Conservation (phyloP, 345 rosid genomes). For the Hirschfeldia incana region DNA sequence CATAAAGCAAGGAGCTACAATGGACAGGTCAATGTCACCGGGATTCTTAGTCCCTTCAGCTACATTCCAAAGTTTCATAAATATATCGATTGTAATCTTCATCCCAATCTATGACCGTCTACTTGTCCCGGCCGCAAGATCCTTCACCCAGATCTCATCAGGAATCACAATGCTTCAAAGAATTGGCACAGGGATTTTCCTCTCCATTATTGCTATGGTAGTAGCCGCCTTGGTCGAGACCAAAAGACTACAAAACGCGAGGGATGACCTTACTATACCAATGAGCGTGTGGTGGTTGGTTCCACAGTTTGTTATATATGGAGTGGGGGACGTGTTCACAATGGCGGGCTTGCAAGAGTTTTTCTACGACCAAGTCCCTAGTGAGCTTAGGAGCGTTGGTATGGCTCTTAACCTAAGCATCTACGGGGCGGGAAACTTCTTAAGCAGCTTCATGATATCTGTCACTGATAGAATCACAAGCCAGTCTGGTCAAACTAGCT, state of each 20-base stretch:
- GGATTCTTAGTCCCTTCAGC: constrained; percentile 34
- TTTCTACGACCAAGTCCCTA: constrained; percentile 59
- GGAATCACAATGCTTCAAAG: background rate
- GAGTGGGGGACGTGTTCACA: constrained; percentile 42
- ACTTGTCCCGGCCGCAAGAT: constrained; percentile 43
- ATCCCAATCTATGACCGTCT: constrained; percentile 52
- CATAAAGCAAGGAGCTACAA: constrained; percentile 58
- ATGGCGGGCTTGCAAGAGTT: constrained; percentile 60
- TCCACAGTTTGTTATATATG: constrained; percentile 33
- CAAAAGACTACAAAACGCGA: constrained; percentile 27
- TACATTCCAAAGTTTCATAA: constrained; percentile 47
- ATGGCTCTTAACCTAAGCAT: constrained; percentile 54
- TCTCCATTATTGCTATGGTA: constrained; percentile 22
- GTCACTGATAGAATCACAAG: constrained; percentile 42
- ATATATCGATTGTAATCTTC: constrained; percentile 39
- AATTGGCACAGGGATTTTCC: background rate
- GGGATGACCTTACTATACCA: constrained; percentile 14
- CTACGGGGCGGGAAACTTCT: constrained; percentile 50
- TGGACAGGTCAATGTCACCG: constrained; percentile 48
- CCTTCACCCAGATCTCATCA: constrained; percentile 17
- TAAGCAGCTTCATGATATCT: constrained; percentile 30
- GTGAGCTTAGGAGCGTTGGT: constrained; percentile 54
- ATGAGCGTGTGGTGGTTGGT: constrained; percentile 42
- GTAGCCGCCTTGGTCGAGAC: constrained; percentile 43
- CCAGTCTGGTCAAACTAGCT: constrained; percentile 39